Percentiles rank a stretch among this genome's conserved stretches.
Conservation (phyloP, 176 grass and related monocot genomes). For the Saccharum officinarum region DNA sequence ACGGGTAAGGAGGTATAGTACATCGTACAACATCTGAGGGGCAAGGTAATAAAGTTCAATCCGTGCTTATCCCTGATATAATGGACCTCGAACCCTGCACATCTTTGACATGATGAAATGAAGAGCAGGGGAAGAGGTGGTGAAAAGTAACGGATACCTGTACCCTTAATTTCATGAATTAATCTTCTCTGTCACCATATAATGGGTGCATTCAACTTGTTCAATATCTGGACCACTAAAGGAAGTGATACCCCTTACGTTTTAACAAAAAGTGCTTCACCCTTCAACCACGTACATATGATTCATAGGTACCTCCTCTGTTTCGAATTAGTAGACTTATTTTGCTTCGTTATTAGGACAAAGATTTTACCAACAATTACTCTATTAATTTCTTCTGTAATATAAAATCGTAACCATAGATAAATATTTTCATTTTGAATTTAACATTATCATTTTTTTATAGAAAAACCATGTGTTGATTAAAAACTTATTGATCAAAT, state of each 20-base stretch:
- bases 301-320: too few species aligned
- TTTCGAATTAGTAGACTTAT: neutral
- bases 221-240: neutral
- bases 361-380: neutral
- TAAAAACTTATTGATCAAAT: too few species aligned
- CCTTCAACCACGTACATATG: too few species aligned
- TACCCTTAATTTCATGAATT: neutral
- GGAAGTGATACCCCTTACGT: too few species aligned
- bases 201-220: neutral
- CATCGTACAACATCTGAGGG: neutral
- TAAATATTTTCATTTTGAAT: too few species aligned
- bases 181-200: neutral
- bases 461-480: too few species aligned
- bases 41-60: neutral
- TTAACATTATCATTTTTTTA: too few species aligned
- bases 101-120: neutral
- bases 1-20: neutral
- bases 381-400: neutral
- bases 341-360: neutral
- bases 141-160: neutral
- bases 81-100: neutral
- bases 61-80: neutral
- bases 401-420: too few species aligned
- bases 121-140: neutral
- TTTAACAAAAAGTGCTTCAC: too few species aligned